Evolutionary conservation across 371 early-diverging fungal species (phyloP).

Genomic region (Lichtheimia hyalospora): DNA sequence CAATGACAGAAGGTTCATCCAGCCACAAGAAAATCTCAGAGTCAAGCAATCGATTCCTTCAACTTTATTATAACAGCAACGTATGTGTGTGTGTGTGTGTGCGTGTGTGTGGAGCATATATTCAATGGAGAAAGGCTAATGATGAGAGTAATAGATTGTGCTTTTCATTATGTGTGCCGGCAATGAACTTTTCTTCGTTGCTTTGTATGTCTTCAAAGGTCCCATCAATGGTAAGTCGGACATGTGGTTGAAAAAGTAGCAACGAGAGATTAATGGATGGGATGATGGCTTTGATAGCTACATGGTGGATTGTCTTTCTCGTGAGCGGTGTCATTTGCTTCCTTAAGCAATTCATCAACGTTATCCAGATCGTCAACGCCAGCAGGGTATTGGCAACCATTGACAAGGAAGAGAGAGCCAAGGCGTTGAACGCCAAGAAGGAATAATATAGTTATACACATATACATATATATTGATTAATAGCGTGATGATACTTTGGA

Average conservation of each 20-base stretch:
- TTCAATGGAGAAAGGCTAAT: background rate
- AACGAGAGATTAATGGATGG: no score
- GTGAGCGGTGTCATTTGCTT: conserved; percentile 77
- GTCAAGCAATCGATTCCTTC: conserved; percentile 71
- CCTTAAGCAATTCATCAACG: conserved; percentile 88
- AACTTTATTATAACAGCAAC: conserved; percentile 89
- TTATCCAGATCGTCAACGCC: conserved; percentile 90
- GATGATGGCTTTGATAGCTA: conserved; percentile 6
- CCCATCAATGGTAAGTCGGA: conserved; percentile 29
- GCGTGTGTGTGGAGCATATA: background rate
- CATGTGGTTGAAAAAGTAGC: no score
- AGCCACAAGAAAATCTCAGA: conserved; percentile 87
- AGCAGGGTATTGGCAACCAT: conserved; percentile 72
- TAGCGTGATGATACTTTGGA: no score
- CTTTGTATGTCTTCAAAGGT: conserved; percentile 69
- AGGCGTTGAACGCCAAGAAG: conserved; percentile 25
- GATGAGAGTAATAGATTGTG: conserved; percentile 54
- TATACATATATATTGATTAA: no score
- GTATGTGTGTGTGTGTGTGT: conserved; percentile 33
- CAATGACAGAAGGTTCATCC: conserved; percentile 81
- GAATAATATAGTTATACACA: no score
- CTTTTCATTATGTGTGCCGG: conserved; percentile 90
- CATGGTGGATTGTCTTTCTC: conserved; percentile 34
- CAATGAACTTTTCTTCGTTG: conserved; percentile 88
- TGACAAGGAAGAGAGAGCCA: conserved; percentile 64